Conservation (phyloP, 2,329 filamentous ascomycete genomes). For the Stylonectria norvegica region DNA sequence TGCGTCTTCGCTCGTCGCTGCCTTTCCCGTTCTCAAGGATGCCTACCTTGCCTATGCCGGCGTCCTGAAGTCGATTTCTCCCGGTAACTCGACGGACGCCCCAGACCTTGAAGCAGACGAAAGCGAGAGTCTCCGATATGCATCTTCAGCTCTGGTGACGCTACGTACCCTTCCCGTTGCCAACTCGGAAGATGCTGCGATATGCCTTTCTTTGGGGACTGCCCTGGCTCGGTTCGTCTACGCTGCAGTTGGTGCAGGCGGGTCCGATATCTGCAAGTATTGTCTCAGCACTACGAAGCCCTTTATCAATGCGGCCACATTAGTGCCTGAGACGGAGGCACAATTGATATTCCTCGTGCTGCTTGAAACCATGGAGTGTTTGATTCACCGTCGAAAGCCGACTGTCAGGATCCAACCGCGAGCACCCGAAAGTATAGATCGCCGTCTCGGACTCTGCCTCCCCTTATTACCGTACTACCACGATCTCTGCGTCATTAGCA, state of each 20-base stretch:
- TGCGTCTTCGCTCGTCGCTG: background rate
- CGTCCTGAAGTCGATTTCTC: background rate
- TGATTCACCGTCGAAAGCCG: slow-evolving; percentile 1
- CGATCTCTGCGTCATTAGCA: slow-evolving; percentile 4
- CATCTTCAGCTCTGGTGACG: background rate
- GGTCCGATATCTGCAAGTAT: slow-evolving; percentile 1
- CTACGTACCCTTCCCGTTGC: background rate
- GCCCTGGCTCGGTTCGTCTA: background rate
- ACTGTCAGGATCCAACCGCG: background rate
- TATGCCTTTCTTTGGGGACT: background rate
- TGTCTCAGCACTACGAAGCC: slow-evolving; percentile 1
- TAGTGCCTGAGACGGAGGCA: background rate
- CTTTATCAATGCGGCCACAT: background rate
- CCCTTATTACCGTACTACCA: slow-evolving; percentile 2
- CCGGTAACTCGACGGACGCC: background rate
- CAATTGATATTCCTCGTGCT: background rate
- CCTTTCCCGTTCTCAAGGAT: slow-evolving; percentile 1
- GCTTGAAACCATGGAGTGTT: slow-evolving; percentile 2
- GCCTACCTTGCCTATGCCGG: background rate
- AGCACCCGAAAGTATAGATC: background rate
- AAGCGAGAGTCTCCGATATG: background rate
- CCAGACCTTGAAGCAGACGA: background rate
- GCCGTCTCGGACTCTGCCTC: slow-evolving; percentile 1
- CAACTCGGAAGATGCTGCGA: background rate
- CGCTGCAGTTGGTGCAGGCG: slow-evolving; percentile 1